Percentiles rank a stretch among this genome's conserved stretches.
Evolutionary conservation across 2,329 filamentous ascomycete genomes (phyloP).

Genomic region (Alternaria dauci): DNA sequence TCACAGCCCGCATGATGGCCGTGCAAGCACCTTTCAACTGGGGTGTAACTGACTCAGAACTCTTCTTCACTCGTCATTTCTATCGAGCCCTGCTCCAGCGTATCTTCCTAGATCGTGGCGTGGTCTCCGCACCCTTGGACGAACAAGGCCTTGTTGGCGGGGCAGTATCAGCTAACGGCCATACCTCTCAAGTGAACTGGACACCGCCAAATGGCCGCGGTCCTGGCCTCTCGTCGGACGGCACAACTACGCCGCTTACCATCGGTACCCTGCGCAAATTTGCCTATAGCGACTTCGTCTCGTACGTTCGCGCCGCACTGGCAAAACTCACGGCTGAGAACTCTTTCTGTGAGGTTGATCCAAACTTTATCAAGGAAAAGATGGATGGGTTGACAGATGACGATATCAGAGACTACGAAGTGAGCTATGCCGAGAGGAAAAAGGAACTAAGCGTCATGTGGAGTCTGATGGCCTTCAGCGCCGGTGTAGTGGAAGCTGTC

Average conservation of each 20-base stretch:
- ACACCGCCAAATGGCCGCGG: constrained; percentile 60
- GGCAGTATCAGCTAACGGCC: constrained; percentile 41
- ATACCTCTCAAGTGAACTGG: constrained; percentile 46
- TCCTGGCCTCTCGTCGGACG: constrained; percentile 48
- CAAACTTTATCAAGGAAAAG: constrained; percentile 66
- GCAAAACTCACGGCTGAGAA: constrained; percentile 67
- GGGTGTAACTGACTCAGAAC: constrained; percentile 79
- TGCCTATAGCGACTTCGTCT: constrained; percentile 76
- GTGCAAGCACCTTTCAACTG: constrained; percentile 95
- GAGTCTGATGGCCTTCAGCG: constrained; percentile 96
- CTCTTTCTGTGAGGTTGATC: constrained; percentile 46
- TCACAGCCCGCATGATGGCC: constrained; percentile 97
- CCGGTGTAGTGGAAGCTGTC: constrained; percentile 84
- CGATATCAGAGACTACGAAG: constrained; percentile 76
- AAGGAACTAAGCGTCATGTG: constrained; percentile 88
- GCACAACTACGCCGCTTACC: constrained; percentile 79
- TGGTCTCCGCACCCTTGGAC: constrained; percentile 67
- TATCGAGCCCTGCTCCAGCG: constrained; percentile 90
- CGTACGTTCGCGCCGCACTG: constrained; percentile 83
- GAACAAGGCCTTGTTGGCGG: constrained; percentile 51
- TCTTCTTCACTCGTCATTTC: constrained; percentile 92
- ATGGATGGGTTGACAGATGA: constrained; percentile 76
- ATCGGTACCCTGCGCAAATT: constrained; percentile 84
- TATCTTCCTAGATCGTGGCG: constrained; percentile 85
- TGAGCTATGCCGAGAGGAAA: constrained; percentile 69